Evolutionary conservation across 495 filamentous ascomycete genomes (phyloP).

Genomic region (Hypoxylon crocopeplum): DNA sequence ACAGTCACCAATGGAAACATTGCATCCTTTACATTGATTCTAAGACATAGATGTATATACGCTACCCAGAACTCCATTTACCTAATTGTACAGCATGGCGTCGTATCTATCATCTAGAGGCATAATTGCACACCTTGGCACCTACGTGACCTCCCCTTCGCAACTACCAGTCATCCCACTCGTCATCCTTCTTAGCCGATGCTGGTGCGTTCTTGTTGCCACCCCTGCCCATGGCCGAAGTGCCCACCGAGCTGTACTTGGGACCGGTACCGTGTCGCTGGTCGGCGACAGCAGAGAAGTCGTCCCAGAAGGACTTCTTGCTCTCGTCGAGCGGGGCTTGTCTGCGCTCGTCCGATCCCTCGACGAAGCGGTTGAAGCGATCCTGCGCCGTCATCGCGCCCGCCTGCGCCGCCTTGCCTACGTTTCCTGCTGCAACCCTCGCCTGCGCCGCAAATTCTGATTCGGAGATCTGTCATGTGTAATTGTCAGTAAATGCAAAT

Average conservation of each 20-base stretch:
- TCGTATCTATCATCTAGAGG: conserved; percentile 30
- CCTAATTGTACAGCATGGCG: conserved; percentile 34
- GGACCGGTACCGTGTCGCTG: conserved; percentile 45
- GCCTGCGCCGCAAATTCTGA: conserved; percentile 89
- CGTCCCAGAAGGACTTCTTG: conserved; percentile 93
- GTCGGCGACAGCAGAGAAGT: conserved; percentile 63
- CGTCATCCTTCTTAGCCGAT: conserved; percentile 58
- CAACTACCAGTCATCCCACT: conserved; percentile 71
- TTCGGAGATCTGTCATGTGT: conserved; percentile 69
- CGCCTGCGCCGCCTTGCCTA: conserved; percentile 64
- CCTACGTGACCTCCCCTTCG: neutral
- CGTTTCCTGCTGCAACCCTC: conserved; percentile 68
- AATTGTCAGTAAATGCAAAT: conserved; percentile 2
- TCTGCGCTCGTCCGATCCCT: conserved; percentile 53
- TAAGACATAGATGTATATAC: conserved; percentile 18
- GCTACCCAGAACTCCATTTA: conserved; percentile 32
- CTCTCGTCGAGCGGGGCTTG: conserved; percentile 57
- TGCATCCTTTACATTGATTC: conserved; percentile 12
- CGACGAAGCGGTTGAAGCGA: conserved; percentile 81
- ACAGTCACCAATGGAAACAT: no score
- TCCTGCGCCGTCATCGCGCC: conserved; percentile 76
- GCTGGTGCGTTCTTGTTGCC: conserved; percentile 45
- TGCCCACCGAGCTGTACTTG: conserved; percentile 66
- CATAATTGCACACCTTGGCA: conserved; percentile 13
- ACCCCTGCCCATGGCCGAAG: conserved; percentile 71